Conservation (phyloP, 371 early-diverging fungal species). For the Rhizopus delemar region DNA sequence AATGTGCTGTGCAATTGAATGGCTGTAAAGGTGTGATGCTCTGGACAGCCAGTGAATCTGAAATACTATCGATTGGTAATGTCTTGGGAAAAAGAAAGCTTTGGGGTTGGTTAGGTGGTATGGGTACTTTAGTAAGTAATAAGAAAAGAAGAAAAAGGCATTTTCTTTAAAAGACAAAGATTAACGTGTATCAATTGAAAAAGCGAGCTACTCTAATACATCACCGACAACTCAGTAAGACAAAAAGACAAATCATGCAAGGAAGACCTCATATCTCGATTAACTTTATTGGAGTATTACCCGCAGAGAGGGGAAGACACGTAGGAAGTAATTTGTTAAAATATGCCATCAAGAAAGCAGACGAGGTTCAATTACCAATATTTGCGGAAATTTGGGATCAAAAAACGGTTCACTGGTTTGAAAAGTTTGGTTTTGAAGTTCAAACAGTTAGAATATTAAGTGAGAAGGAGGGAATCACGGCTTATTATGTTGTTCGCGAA, state of each 20-base stretch:
- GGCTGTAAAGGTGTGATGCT: slow-evolving; percentile 33
- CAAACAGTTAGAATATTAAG: slow-evolving; percentile 13
- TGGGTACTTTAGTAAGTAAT: slow-evolving; percentile 19
- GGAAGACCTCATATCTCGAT: slow-evolving; percentile 22
- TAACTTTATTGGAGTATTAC: slow-evolving; percentile 35
- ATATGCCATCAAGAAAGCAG: slow-evolving; percentile 27
- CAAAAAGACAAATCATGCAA: slow-evolving; percentile 21
- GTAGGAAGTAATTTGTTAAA: slow-evolving; percentile 21
- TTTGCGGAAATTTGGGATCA: slow-evolving; percentile 34
- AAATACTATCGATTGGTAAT: slow-evolving; percentile 18
- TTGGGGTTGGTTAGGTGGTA: slow-evolving; percentile 20
- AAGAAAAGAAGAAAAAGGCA: neutral
- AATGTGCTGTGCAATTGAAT: slow-evolving; percentile 35
- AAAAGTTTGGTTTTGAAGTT: slow-evolving; percentile 22
- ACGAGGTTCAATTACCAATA: slow-evolving; percentile 30
- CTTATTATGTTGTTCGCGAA: slow-evolving; percentile 31
- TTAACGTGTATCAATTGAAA: no score
- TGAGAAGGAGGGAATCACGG: slow-evolving; percentile 9
- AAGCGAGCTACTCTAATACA: slow-evolving; percentile 23
- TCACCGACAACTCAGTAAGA: slow-evolving; percentile 19
- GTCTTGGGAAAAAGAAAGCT: slow-evolving; percentile 25
- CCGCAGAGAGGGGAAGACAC: slow-evolving; percentile 21
- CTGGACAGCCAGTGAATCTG: slow-evolving; percentile 31
- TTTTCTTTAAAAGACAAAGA: neutral
- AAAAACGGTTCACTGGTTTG: slow-evolving; percentile 17